These are phyloP conservation scores for Lactifluus piperatus DNA, from an alignment of 768 basidiomycete species.

Conservation along the genomic window DNA sequence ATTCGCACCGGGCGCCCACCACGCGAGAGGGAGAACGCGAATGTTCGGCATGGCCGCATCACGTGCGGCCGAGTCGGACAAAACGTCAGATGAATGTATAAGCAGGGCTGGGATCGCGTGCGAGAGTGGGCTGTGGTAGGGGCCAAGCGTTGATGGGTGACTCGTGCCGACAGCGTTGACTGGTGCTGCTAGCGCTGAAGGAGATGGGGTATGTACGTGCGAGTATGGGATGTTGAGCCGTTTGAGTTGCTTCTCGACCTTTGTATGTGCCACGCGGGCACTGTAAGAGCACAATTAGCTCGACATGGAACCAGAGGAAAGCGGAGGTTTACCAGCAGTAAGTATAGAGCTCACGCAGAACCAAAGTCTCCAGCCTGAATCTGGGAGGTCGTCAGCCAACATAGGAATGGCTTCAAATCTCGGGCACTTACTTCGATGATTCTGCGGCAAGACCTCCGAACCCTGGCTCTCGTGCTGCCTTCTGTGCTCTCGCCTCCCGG, in stretches of 20 bases:
- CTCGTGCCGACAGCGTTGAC: not conserved
- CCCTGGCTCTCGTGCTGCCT: constrained; percentile 26
- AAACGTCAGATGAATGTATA: constrained; percentile 72
- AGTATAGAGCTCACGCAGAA: constrained; percentile 69
- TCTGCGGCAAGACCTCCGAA: constrained; percentile 1
- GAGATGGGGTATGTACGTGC: constrained; percentile 52
- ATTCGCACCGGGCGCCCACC: constrained; percentile 54
- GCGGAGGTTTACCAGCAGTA: constrained; percentile 65
- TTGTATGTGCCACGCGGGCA: constrained; percentile 84
- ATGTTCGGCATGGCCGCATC: constrained; percentile 93
- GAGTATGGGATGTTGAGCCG: constrained; percentile 68
- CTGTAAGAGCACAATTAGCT: constrained; percentile 30
- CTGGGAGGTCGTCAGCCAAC: constrained; percentile 15
- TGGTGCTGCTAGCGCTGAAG: constrained; percentile 27
- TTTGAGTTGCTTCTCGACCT: constrained; percentile 84
- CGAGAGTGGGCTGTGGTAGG: constrained; percentile 63
- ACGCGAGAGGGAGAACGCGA: constrained; percentile 77
- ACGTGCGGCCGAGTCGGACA: constrained; percentile 75
- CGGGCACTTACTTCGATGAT: constrained; percentile 8
- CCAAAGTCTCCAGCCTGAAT: constrained; percentile 65
- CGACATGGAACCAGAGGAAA: not conserved
- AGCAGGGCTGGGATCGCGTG: constrained; percentile 77
- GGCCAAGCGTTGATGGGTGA: constrained; percentile 38
- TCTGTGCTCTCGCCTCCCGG: constrained; percentile 22
- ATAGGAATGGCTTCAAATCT: not conserved